These are phyloP conservation scores for Kwoniella dejecticola DNA, from an alignment of 768 basidiomycete species.

Conservation along the genomic window DNA sequence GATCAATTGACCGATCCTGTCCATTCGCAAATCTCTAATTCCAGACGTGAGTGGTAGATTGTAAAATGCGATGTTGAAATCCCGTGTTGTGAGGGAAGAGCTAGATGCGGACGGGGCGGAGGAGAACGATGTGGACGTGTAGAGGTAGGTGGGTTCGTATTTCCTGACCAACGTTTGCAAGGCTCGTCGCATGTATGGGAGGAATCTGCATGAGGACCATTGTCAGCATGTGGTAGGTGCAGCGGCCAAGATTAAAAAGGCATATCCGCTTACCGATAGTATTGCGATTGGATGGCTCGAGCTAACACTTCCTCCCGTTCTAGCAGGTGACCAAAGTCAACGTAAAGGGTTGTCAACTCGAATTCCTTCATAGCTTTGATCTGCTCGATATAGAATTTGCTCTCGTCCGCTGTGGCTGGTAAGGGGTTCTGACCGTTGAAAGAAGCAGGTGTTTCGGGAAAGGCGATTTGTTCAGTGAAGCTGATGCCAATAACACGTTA, in stretches of 20 bases:
- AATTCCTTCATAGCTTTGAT: constrained; percentile 94
- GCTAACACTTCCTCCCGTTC: constrained; percentile 90
- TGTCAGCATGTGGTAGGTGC: too few species aligned
- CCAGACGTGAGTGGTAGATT: constrained; percentile 90
- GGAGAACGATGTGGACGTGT: constrained; percentile 74
- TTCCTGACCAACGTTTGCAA: constrained; percentile 84
- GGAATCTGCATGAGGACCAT: too few species aligned
- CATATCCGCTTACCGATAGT: constrained; percentile 68
- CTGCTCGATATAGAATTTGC: constrained; percentile 81
- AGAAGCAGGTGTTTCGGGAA: constrained; percentile 77
- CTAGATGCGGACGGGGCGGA: constrained; percentile 70
- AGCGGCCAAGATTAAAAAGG: too few species aligned
- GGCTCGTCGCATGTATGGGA: constrained; percentile 90
- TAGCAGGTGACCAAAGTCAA: constrained; percentile 89
- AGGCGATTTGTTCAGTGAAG: constrained; percentile 76
- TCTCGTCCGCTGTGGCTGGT: constrained; percentile 60
- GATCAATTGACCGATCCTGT: constrained; percentile 90
- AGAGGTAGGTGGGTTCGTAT: constrained; percentile 90
- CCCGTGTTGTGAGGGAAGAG: constrained; percentile 78
- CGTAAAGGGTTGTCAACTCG: constrained; percentile 91
- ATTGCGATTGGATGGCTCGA: constrained; percentile 88
- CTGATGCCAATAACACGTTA: constrained; percentile 58
- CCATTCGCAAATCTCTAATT: constrained; percentile 88
- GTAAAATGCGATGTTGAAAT: constrained; percentile 95
- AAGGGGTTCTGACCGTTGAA: constrained; percentile 47